These are phyloP conservation scores for Esteya vermicola DNA, from an alignment of 2,329 filamentous ascomycete species.

Conservation along the genomic window DNA sequence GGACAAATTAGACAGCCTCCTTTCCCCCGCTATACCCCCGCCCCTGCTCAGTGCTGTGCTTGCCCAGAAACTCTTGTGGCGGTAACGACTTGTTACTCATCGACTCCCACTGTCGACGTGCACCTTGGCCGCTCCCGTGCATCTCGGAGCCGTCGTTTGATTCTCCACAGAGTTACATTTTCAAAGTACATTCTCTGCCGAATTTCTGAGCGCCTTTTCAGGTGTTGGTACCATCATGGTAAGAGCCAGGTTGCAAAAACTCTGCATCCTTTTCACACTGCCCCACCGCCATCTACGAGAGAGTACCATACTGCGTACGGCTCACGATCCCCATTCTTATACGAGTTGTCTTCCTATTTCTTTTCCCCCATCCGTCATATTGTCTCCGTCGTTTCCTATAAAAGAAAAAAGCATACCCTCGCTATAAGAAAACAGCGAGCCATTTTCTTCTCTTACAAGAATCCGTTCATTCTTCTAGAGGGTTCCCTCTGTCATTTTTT, in stretches of 20 bases:
- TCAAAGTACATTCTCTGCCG: background rate
- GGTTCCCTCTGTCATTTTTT: too few relatives aligned
- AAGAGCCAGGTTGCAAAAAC: conserved; percentile 1
- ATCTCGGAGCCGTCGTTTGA: background rate
- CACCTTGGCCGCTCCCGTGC: background rate
- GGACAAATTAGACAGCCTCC: background rate
- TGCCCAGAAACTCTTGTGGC: too few relatives aligned
- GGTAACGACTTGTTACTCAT: too few relatives aligned
- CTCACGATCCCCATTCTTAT: background rate
- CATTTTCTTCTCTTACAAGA: too few relatives aligned
- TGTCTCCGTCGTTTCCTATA: too few relatives aligned
- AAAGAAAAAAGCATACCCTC: too few relatives aligned
- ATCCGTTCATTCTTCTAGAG: too few relatives aligned
- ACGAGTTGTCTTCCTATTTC: background rate
- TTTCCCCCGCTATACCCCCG: background rate
- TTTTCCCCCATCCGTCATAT: too few relatives aligned
- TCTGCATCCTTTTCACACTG: background rate
- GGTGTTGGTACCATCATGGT: conserved; percentile 1
- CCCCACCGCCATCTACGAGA: background rate
- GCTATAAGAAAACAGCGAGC: too few relatives aligned
- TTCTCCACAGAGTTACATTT: background rate
- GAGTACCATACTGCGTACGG: too few relatives aligned
- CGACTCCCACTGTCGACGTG: background rate
- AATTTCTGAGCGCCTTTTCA: background rate
- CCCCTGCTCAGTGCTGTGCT: too few relatives aligned